Evolutionary conservation across 208 protist species (phyloP).

Genomic region (Leishmania mexicana): DNA sequence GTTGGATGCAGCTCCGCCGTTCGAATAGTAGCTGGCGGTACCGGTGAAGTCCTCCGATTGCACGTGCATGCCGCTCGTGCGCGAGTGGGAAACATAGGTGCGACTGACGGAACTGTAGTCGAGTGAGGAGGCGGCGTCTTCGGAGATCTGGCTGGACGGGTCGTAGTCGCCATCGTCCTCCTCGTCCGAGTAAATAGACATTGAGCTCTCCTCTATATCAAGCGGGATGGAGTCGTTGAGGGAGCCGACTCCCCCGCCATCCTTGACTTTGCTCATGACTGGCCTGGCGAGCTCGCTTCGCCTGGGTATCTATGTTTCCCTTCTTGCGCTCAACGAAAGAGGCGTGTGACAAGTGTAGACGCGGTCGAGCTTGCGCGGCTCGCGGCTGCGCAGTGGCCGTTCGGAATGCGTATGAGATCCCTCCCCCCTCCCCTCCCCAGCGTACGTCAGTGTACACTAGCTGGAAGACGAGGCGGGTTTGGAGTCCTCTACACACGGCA

Average conservation of each 20-base stretch:
- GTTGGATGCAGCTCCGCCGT: constrained; percentile 22
- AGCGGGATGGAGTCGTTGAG: constrained; percentile 61
- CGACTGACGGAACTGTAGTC: constrained; percentile 39
- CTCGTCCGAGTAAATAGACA: constrained; percentile 44
- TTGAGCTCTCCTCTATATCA: constrained; percentile 37
- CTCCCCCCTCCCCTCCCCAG: not conserved
- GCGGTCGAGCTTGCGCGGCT: not conserved
- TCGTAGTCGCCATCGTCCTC: constrained; percentile 26
- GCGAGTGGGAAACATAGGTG: constrained; percentile 25
- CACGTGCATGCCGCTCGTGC: constrained; percentile 6
- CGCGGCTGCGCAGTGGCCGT: not conserved
- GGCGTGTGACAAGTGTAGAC: not conserved
- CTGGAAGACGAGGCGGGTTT: not conserved
- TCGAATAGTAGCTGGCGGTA: constrained; percentile 31
- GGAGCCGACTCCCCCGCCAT: constrained; percentile 47
- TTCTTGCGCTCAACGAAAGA: not conserved
- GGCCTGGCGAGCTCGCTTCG: not conserved
- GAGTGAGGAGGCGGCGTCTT: constrained; percentile 23
- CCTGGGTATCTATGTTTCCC: not conserved
- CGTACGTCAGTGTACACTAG: not conserved
- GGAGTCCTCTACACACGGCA: not conserved
- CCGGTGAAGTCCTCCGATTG: constrained; percentile 24
- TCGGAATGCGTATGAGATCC: not conserved
- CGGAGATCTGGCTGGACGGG: constrained; percentile 17
- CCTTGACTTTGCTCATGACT: constrained; percentile 76